phyloP scores from a whole-genome alignment of 1,284 basidiomycete species.

The Albatrellus sp. region DNA sequence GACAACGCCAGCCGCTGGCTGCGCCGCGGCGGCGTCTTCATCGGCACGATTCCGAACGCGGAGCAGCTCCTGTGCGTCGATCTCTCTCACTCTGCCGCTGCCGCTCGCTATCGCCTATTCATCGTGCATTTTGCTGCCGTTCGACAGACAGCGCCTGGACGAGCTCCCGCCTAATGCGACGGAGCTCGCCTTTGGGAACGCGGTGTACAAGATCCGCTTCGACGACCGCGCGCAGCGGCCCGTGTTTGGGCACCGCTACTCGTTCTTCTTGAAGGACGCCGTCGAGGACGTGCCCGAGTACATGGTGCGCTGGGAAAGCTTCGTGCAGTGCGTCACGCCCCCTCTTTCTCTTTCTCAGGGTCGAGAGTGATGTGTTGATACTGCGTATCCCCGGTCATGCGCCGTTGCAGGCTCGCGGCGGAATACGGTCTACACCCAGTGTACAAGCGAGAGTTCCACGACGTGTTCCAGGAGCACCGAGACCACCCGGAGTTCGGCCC shows the following conservation, averaged over 20 bases:
- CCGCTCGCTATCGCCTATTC: too few species aligned
- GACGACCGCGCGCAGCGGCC: conserved; percentile 53
- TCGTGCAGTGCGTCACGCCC: conserved; percentile 49
- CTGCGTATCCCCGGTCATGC: too few species aligned
- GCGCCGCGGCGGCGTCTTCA: conserved; percentile 74
- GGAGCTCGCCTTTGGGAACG: conserved; percentile 81
- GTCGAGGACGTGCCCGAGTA: conserved; percentile 97
- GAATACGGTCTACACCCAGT: conserved; percentile 69
- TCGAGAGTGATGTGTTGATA: background rate
- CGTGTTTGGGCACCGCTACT: conserved; percentile 84
- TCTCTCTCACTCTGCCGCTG: background rate
- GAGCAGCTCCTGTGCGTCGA: conserved; percentile 62
- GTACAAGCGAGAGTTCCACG: conserved; percentile 84
- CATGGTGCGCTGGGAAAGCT: conserved; percentile 89
- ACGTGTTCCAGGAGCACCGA: conserved; percentile 72
- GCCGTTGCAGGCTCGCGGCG: conserved; percentile 70
- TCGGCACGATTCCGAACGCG: conserved; percentile 91
- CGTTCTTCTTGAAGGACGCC: conserved; percentile 89
- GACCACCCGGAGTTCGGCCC: conserved; percentile 66
- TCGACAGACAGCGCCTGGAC: conserved; percentile 49
- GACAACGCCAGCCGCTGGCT: conserved; percentile 81
- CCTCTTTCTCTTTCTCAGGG: background rate
- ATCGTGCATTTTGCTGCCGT: too few species aligned
- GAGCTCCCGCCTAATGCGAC: conserved; percentile 45
- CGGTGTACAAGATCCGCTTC: conserved; percentile 82